Base-by-base conservation (phyloP, 805 yeast genomes). In the Sungouiella thailandica region DNA sequence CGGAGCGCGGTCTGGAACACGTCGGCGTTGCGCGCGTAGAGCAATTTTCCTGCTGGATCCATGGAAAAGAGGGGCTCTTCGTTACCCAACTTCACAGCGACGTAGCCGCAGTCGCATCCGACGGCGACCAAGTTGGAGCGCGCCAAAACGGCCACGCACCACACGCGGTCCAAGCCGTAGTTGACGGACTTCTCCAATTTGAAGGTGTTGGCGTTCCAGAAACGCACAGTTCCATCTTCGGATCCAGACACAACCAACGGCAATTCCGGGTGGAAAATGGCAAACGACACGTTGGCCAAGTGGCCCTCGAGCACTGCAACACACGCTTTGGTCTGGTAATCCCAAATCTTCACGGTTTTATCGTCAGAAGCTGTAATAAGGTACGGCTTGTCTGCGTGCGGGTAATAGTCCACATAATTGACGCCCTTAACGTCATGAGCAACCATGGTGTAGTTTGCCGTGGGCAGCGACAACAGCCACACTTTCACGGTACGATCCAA, bases 381-480 rank as follows among this genome's bases (percentile, higher is more conserved):
- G 57, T 93, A 93, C 31, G 99, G 99, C 64, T 93, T 93, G 65
- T 93, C 99, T 39, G 95, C 83, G 47, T 86, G 88, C 18, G 97
- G 98, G 58, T 93, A 93, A 62, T 90, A 93, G 60, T 90, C 97
- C 39, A 93, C 97, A 58, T 76, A 90, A 62, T 93, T 93, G 46
- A 88, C 97, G 46, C 97, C 97, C 55, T 85, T 87, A 30, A 84
- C 75, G 46, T 85, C 96, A 53, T 90, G 96, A 6, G 97, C 95
- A 18, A 75, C 72, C 52, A 93, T 69, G 2, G 98, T 89, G 67
- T 85, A 90, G 64, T 93, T 94, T 41, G 98, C 95, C 22, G 74
- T 74, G 15, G 82, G 62, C 33, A 90, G 82, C 23, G 96, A 95
- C 48, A 93, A 65, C 2, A 95, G 83, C 99, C 99, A 93, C 43